Conservation (phyloP, 257 asterid genomes). For the Solanum bulbocastanum region DNA sequence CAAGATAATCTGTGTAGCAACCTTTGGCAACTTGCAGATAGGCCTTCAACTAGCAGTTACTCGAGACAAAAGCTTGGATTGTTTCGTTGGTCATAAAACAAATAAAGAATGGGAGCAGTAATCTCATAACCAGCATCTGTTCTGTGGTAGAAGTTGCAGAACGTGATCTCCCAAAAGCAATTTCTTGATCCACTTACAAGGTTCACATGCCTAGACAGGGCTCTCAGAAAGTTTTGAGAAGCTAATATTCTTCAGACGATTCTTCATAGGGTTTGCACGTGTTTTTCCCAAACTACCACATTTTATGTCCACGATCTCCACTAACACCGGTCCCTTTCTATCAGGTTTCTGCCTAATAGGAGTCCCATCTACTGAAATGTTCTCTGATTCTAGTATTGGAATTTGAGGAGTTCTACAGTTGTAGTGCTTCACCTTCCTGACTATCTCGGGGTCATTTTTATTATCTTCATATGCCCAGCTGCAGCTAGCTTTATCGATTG, state of each 20-base stretch:
- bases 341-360: slow-evolving; percentile 42
- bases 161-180: slow-evolving; percentile 9
- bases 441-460: slow-evolving; percentile 19
- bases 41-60: slow-evolving; percentile 9
- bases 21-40: slow-evolving; percentile 4
- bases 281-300: slow-evolving; percentile 50
- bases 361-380: slow-evolving; percentile 40
- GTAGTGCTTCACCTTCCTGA: slow-evolving; percentile 30
- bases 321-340: slow-evolving; percentile 32
- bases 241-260: slow-evolving; percentile 53
- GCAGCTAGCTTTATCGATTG: slow-evolving; percentile 44
- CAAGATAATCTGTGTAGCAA: slow-evolving; percentile 2
- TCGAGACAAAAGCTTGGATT: slow-evolving; percentile 20
- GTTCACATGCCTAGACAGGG: slow-evolving; percentile 14
- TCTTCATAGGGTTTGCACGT: slow-evolving; percentile 49
- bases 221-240: slow-evolving; percentile 58
- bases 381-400: slow-evolving; percentile 57
- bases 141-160: slow-evolving; percentile 46
- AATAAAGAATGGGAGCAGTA: slow-evolving; percentile 33
- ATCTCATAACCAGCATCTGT: slow-evolving; percentile 36
- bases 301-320: slow-evolving; percentile 69
- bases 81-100: slow-evolving; percentile 4
- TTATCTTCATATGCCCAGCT: slow-evolving; percentile 16
- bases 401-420: slow-evolving; percentile 32
- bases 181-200: slow-evolving; percentile 22